Conservation (phyloP, 257 asterid species). For the Eucommia ulmoides region DNA sequence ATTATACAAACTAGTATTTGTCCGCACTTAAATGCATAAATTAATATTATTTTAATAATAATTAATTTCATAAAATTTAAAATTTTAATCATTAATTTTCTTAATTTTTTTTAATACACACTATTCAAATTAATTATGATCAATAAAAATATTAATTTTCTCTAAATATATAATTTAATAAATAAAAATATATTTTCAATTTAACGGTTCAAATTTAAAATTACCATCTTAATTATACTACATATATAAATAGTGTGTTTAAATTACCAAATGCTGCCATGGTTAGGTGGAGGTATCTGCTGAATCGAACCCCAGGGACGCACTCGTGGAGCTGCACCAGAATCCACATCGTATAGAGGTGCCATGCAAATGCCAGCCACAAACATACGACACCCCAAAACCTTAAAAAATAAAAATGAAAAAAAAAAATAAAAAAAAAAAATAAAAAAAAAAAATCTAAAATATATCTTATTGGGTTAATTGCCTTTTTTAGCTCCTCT, state of each 20-base stretch:
- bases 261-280: conserved; percentile 44
- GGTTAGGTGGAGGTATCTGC: conserved; percentile 50
- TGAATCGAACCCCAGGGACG: conserved; percentile 36
- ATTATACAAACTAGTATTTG: no score
- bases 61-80: no score
- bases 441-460: no score
- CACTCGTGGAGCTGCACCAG: conserved; percentile 53
- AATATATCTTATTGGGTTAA: no score
- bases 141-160: background rate
- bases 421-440: no score
- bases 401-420: no score
- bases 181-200: no score
- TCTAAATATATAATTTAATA: background rate
- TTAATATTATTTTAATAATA: no score
- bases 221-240: background rate
- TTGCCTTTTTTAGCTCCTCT: no score
- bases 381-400: conserved; percentile 33
- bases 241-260: background rate
- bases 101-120: no score
- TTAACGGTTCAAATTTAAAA: background rate
- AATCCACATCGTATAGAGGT: conserved; percentile 57
- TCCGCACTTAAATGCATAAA: no score
- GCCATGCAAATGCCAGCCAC: conserved; percentile 35
- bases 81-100: no score
- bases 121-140: background rate